Conservation (phyloP, 306 rosid species). For the Casuarina glauca region DNA sequence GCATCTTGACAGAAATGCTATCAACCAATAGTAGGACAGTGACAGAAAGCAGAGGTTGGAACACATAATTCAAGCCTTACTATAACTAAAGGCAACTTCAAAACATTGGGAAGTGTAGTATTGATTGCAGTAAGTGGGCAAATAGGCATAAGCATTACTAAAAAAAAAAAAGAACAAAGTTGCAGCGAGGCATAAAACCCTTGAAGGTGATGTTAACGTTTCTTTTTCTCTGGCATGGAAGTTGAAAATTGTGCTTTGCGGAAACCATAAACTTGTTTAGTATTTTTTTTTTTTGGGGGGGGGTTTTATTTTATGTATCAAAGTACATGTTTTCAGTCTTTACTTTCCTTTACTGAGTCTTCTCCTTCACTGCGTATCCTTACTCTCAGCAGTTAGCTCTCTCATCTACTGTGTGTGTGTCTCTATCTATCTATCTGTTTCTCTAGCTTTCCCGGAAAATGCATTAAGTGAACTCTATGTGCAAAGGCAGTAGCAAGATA, state of each 20-base stretch:
- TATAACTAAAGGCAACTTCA: too few species aligned
- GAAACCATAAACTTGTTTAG: not conserved
- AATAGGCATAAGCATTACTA: not conserved
- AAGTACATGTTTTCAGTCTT: not conserved
- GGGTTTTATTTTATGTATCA: not conserved
- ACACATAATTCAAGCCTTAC: too few species aligned
- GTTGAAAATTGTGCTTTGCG: not conserved
- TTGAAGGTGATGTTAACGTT: not conserved
- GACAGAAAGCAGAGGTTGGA: too few species aligned
- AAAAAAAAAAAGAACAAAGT: not conserved
- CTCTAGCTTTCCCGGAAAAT: too few species aligned
- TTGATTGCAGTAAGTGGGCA: not conserved
- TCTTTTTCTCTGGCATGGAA: not conserved
- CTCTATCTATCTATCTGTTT: too few species aligned
- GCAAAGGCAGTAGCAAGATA: too few species aligned
- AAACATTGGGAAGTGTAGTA: too few species aligned
- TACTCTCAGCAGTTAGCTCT: not conserved
- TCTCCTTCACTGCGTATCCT: not conserved
- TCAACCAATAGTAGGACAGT: not conserved
- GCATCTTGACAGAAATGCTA: not conserved
- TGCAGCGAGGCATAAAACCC: not conserved
- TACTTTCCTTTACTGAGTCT: not conserved
- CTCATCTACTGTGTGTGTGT: not conserved
- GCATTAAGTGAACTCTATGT: too few species aligned
- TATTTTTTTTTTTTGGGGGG: not conserved